Evolutionary conservation across 106 monocot genomes (phyloP), one percentile per base, ranked within the genome.

Genomic region (Acanthochlamys bracteata): DNA sequence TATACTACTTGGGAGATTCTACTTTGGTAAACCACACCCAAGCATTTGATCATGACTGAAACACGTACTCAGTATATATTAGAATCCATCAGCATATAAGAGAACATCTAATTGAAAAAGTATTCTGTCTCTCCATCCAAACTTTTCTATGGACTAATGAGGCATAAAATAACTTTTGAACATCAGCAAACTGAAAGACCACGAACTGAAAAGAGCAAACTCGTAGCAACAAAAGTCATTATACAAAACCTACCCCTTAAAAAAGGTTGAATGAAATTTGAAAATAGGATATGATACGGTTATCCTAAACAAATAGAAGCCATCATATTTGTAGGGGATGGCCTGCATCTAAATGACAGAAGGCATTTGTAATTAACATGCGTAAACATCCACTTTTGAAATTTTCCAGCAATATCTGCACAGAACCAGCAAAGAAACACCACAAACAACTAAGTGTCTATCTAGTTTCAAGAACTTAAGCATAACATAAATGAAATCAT

Each of bases 321-420:
- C 87, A 52, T 69, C 95, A 96, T 90, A 66, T 96, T 96, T 59
- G 75, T 62, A 33, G 87, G 63, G 87, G 69, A 80, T 90, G 90
- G 65, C 70, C 74, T 42, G 54, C 7, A 39, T 86, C 80, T 39
- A 73, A 53, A 70, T 96, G 95, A 66, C 95, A 90, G 72, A 96
- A 96, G 23, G 95, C 95, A 71, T 79, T 76, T 4, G 95, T 96
- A 40, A 96, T 54, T 66, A 96, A 57, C 13, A 90, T 90, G 71
- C 90, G 95, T 62, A 90, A 24, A 14, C 84, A 76, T 25, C 95
- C 84, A 52, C 67, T 83, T 66, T 76, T 96, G 24, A 96, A 42
- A 57, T 96, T 96, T 27, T 82, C 79, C 39, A 96, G 43, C 20
- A 90, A 96, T 69, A 96, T 80, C 95, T 96, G 90, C 43, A 47